These are phyloP conservation scores for Albugo laibachii DNA, from an alignment of 352 stramenopile genomes.

Conservation along the genomic window DNA sequence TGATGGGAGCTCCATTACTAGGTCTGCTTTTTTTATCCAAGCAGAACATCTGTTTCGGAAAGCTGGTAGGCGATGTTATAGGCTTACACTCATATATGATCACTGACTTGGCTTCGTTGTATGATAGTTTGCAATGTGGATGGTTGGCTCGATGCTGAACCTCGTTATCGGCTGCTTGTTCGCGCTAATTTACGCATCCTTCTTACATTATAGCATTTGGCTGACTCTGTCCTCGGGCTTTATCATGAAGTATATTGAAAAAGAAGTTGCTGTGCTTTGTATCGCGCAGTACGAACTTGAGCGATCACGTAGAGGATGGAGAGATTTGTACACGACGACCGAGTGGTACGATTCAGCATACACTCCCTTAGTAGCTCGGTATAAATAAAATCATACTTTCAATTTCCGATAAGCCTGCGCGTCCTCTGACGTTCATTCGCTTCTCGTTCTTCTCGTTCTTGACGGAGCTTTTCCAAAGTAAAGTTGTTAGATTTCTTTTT, in stretches of 20 bases:
- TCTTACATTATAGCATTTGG: conserved; percentile 57
- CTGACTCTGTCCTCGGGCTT: conserved; percentile 24
- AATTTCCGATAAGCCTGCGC: no score
- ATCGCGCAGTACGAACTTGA: conserved; percentile 60
- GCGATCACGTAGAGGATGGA: conserved; percentile 43
- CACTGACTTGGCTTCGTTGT: conserved; percentile 12
- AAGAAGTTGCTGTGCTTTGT: conserved; percentile 38
- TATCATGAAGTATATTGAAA: conserved; percentile 50
- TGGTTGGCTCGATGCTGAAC: conserved; percentile 45
- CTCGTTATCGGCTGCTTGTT: conserved; percentile 36
- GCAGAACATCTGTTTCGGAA: conserved; percentile 60
- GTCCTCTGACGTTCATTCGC: conserved; percentile 11
- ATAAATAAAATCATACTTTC: no score
- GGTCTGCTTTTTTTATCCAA: conserved; percentile 44
- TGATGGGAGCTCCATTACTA: conserved; percentile 35
- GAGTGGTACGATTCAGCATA: conserved; percentile 78
- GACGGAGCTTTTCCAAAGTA: conserved; percentile 16
- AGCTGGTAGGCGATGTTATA: conserved; percentile 17
- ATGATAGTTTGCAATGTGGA: conserved; percentile 38
- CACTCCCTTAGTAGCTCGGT: conserved; percentile 25
- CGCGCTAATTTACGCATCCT: conserved; percentile 28
- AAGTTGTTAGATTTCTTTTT: conserved; percentile 1
- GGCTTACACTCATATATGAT: background rate
- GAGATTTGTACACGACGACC: conserved; percentile 58
- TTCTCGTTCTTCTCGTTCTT: conserved; percentile 21